Base-by-base conservation (phyloP, 352 stramenopile genomes). In the Blastocystis sp. region DNA sequence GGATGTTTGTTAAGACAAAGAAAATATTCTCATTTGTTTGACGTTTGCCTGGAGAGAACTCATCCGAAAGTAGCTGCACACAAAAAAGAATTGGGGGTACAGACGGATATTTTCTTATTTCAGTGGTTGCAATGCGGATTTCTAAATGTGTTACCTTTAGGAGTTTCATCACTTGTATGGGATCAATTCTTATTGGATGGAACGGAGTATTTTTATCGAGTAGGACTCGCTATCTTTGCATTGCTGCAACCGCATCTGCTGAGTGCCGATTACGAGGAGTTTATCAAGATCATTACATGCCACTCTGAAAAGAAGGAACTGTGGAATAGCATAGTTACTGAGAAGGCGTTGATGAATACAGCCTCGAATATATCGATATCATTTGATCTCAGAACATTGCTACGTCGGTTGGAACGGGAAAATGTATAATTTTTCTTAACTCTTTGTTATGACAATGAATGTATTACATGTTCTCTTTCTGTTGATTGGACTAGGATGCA, bases 271-370 rank as follows among this genome's bases (percentile, higher is more conserved):
- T 75, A 75, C 45, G 64, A 75, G 26, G 30, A 75, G 20, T 75
- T 75, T 43, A 75, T 75, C 45, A 75, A 75, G 64, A 75, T 75
- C 45, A 75, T 75, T 75, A 75, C 64, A 26, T 75, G 64, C 45
- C 64, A 75, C 30, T 24, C 64, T 8, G 64, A 75, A 6, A 75
- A 75, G 64, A 4, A 37, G 45, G 7, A n/a, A 1, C 50, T 75
- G 1, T 75, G 64, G 64, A 75, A 75, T 24, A 26, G 20, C 6
- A 37, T 75, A 8, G 16, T 75, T 24, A 41, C 18, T 37, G 64
- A 75, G 64, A 75, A 75, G 24, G 26, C 64, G 13, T 16, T 75
- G 26, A 24, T 75, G 37, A 53, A 5, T 18, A 41, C 30, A 16
- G 64, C 64, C 45, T 24, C 20, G 45, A 75, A 47, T 75, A 41